Evolutionary conservation across 768 basidiomycete species (phyloP), one percentile per base, ranked within the genome.

Genomic region (Lentinula boryana): DNA sequence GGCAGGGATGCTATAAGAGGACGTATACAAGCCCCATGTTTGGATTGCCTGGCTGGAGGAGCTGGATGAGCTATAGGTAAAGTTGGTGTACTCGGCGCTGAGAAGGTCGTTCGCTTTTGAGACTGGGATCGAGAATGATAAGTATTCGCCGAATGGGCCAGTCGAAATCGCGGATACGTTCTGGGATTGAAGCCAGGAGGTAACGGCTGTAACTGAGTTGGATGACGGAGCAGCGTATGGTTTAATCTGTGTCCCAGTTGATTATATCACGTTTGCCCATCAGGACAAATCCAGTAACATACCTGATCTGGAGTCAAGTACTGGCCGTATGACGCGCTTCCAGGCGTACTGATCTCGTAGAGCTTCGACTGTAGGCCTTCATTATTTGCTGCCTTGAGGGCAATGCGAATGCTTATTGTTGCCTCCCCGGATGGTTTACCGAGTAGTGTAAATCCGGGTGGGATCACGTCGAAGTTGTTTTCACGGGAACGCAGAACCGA

Each of bases 131-230:
- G 63, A 63, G 67, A 74, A 64, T 15, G 63, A 63, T 18, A 77
- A 60, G 73, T 74, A 76, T 65, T 78, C 76, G 2, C 72, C 70
- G 2, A 74, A 70, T 13, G 80, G 76, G 6, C 74, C 72, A 15
- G 68, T 59, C 3, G 74, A 59, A 41, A 71, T 64, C 43, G 74
- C 69, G 4, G 31, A 81, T 67, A 35, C 18, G 41, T 79, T 80
- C 54, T 81, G 72, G 1, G 71, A 71, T 0, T 72, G 70, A 2
- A 84, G 67, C 83, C 83, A 84, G 56, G 72, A 71, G n/a, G 73
- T 72, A 36, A 71, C 71, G 23, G 64, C 61, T 50, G 81, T 76
- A 15, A 63, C 40, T n/a, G 66, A 54, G 13, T 62, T 60, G 12
- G 54, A 41, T 13, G 60, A 50, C 4, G 66, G 66, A 8, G 64